Conservation (phyloP, 2,329 filamentous ascomycete species). For the Cladobotryum mycophilum region DNA sequence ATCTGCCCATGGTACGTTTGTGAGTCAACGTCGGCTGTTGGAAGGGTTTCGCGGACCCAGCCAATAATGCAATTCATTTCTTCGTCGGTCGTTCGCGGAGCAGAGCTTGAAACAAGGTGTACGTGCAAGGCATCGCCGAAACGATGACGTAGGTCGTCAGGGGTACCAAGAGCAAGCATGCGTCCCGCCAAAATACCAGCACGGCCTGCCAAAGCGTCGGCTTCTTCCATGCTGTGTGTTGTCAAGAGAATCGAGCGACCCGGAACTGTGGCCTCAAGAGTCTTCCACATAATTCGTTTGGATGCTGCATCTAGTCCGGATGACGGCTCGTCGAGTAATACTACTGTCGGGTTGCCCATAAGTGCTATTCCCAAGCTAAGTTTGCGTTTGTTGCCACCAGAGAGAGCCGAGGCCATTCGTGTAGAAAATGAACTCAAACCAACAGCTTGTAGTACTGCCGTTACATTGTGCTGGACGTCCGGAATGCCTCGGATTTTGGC, state of each 20-base stretch:
- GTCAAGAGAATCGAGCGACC: constrained; percentile 82
- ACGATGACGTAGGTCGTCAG: constrained; percentile 62
- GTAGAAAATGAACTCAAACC: constrained; percentile 64
- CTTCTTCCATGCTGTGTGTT: constrained; percentile 94
- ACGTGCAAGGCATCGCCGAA: constrained; percentile 77
- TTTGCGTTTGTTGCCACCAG: constrained; percentile 92
- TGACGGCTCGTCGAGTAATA: constrained; percentile 83
- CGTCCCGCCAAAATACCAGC: constrained; percentile 79
- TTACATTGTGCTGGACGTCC: constrained; percentile 70
- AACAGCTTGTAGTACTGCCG: constrained; percentile 71
- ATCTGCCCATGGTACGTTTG: constrained; percentile 81
- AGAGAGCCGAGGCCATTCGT: constrained; percentile 72
- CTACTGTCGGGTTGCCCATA: constrained; percentile 83
- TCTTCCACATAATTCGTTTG: constrained; percentile 91
- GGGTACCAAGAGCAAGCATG: constrained; percentile 80
- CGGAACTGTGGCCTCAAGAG: constrained; percentile 63
- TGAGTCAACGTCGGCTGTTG: constrained; percentile 61
- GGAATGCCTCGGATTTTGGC: constrained; percentile 74
- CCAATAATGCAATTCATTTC: constrained; percentile 60
- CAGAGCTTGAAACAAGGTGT: constrained; percentile 69
- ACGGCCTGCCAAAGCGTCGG: constrained; percentile 75
- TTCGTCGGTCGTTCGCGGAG: constrained; percentile 62
- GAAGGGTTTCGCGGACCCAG: constrained; percentile 60
- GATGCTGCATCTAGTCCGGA: constrained; percentile 86
- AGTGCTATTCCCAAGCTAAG: constrained; percentile 81